Evolutionary conservation across 371 early-diverging fungal genomes (phyloP).

Genomic region (Conidiobolus incongruus): DNA sequence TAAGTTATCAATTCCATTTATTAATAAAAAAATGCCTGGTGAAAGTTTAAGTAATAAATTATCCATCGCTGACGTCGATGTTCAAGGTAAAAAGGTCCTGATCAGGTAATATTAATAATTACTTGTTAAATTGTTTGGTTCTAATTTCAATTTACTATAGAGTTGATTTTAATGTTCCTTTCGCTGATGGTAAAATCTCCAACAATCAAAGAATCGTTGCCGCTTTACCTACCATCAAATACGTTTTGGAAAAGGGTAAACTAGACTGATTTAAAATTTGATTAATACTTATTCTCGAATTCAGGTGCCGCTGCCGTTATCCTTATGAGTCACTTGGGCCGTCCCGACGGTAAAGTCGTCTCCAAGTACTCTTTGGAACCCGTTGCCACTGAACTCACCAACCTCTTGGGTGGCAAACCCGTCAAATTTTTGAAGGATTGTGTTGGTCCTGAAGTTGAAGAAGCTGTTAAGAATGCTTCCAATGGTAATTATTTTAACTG

Average conservation of each 20-base stretch:
- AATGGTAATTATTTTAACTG: slow-evolving; percentile 21
- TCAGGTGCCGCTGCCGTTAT: slow-evolving; percentile 70
- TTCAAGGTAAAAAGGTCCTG: slow-evolving; percentile 75
- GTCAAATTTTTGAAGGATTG: slow-evolving; percentile 88
- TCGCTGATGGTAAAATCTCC: slow-evolving; percentile 72
- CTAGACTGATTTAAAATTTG: too few species aligned
- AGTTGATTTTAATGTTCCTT: slow-evolving; percentile 98
- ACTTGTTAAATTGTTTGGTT: background rate
- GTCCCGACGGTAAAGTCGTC: slow-evolving; percentile 84
- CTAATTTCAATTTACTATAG: slow-evolving; percentile 14
- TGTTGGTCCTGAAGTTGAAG: slow-evolving; percentile 76
- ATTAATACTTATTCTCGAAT: background rate
- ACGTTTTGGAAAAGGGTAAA: slow-evolving; percentile 61
- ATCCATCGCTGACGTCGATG: slow-evolving; percentile 61
- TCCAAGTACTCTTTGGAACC: slow-evolving; percentile 83
- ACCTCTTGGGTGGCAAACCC: slow-evolving; percentile 52
- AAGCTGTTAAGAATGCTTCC: slow-evolving; percentile 43
- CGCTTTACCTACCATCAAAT: slow-evolving; percentile 88
- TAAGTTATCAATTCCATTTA: too few species aligned
- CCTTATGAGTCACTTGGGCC: slow-evolving; percentile 95
- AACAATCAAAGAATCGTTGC: slow-evolving; percentile 95
- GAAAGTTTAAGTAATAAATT: slow-evolving; percentile 43
- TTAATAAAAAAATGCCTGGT: slow-evolving; percentile 5
- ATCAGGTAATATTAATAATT: slow-evolving; percentile 44
- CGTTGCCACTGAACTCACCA: slow-evolving; percentile 68